Percentiles rank a stretch among this genome's conserved stretches.
Evolutionary conservation across 345 rosid species (phyloP).

Genomic region (Diplotaxis tenuifolia): DNA sequence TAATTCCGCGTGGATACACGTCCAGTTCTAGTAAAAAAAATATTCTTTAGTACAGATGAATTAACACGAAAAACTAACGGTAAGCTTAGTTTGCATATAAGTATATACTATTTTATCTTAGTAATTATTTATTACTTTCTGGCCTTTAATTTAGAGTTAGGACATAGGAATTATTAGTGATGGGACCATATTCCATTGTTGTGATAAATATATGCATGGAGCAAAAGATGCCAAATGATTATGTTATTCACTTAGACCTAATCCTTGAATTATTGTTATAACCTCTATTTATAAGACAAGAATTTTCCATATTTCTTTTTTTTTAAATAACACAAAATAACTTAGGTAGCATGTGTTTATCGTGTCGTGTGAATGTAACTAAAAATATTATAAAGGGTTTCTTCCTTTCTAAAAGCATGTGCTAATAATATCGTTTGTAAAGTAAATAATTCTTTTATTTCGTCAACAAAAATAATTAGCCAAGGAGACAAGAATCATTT

Average conservation of each 20-base stretch:
- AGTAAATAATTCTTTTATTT: neutral
- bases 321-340: neutral
- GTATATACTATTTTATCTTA: neutral
- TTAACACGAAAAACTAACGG: too few relatives aligned
- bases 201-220: conserved; percentile 1
- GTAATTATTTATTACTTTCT: neutral
- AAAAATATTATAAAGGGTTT: conserved; percentile 5
- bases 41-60: too few relatives aligned
- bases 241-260: conserved; percentile 25
- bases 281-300: too few relatives aligned
- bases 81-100: neutral
- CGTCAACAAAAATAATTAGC: conserved; percentile 8
- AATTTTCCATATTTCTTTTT: too few relatives aligned
- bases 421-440: conserved; percentile 18
- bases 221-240: conserved; percentile 23
- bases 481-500: conserved; percentile 32
- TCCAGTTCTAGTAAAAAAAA: too few relatives aligned
- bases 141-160: neutral
- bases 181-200: conserved; percentile 1
- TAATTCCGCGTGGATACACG: too few relatives aligned
- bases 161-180: neutral
- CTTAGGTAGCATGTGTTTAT: conserved; percentile 27
- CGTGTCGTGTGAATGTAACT: conserved; percentile 33
- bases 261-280: conserved; percentile 30
- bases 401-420: conserved; percentile 9